phyloP scores from a whole-genome alignment of 2,329 filamentous ascomycete species.

The Pyrenochaeta sp. region DNA sequence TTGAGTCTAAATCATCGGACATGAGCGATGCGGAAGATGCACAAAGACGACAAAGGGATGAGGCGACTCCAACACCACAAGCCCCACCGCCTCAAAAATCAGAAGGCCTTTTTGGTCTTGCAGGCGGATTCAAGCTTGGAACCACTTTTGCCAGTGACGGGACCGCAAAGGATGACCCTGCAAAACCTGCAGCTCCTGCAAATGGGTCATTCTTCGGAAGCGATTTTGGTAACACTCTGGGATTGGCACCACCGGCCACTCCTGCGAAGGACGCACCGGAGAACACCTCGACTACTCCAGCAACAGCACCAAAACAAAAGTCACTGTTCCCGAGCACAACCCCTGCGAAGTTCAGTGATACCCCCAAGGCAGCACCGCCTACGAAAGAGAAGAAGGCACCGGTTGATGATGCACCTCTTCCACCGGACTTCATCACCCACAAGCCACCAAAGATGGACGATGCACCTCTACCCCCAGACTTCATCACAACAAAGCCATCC shows the following conservation, averaged over 20 bases:
- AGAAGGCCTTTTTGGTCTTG: constrained; percentile 42
- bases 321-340: constrained; percentile 29
- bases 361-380: constrained; percentile 44
- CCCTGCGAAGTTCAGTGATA: constrained; percentile 23
- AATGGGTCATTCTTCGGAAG: constrained; percentile 67
- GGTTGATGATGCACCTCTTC: constrained; percentile 48
- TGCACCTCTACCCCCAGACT: constrained; percentile 48
- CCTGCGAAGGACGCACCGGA: constrained; percentile 51
- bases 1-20: constrained; percentile 39
- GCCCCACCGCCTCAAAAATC: constrained; percentile 26
- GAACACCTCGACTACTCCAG: constrained; percentile 49
- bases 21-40: constrained; percentile 36
- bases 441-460: constrained; percentile 38
- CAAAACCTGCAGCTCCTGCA: constrained; percentile 55
- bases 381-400: constrained; percentile 30
- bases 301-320: constrained; percentile 34
- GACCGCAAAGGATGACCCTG: constrained; percentile 65
- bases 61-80: constrained; percentile 45
- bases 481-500: constrained; percentile 34
- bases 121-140: constrained; percentile 68
- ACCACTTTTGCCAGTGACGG: constrained; percentile 73
- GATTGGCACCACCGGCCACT: constrained; percentile 42
- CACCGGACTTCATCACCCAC: constrained; percentile 43
- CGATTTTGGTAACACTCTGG: constrained; percentile 67
- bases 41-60: constrained; percentile 39